Evolutionary conservation across 352 stramenopile species (phyloP).

Genomic region (Phytophthora pistaciae): DNA sequence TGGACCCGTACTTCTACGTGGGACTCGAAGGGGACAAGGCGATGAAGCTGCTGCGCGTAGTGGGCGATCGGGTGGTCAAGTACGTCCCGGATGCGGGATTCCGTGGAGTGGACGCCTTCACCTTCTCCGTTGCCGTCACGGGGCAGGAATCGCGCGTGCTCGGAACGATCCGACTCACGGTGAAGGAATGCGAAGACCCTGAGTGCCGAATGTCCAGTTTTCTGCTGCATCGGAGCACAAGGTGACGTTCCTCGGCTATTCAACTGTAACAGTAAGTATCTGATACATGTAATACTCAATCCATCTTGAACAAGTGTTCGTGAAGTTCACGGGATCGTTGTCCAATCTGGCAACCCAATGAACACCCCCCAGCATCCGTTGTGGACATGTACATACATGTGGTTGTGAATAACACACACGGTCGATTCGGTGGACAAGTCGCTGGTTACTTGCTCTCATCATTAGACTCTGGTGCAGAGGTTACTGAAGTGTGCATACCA

Average conservation of each 20-base stretch:
- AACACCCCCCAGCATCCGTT: too few species aligned
- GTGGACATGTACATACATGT: too few species aligned
- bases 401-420: too few species aligned
- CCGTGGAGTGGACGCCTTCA: constrained; percentile 62
- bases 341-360: background rate
- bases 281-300: too few species aligned
- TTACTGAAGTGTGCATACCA: too few species aligned
- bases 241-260: constrained; percentile 8
- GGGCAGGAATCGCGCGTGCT: constrained; percentile 50
- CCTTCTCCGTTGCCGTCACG: constrained; percentile 61
- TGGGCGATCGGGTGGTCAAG: constrained; percentile 54
- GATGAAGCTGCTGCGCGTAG: constrained; percentile 53
- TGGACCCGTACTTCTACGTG: constrained; percentile 72
- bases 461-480: too few species aligned
- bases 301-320: background rate
- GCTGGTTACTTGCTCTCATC: too few species aligned
- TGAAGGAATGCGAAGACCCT: constrained; percentile 61
- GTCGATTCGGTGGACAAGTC: too few species aligned
- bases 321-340: background rate
- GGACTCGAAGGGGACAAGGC: constrained; percentile 57
- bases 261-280: too few species aligned
- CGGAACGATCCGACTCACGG: constrained; percentile 65
- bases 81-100: constrained; percentile 69
- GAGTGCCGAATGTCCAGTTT: constrained; percentile 44
- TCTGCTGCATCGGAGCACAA: constrained; percentile 33